Percentiles rank a stretch among this genome's conserved stretches.
Evolutionary conservation across 73 alveolate genomes (phyloP).

Genomic region (Symbiodinium natans): DNA sequence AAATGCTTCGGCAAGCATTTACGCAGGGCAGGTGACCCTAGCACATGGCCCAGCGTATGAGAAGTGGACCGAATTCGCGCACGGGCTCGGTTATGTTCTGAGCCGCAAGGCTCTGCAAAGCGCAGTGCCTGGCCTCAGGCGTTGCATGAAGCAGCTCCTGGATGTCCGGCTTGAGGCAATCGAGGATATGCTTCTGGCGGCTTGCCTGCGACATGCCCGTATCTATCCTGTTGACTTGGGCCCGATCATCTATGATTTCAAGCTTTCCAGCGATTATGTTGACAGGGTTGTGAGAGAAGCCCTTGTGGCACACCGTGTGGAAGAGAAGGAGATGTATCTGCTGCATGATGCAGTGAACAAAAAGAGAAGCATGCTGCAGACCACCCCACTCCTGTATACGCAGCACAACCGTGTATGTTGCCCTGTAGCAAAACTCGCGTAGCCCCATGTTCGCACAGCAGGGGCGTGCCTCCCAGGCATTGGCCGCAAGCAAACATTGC

Average conservation of each 20-base stretch:
- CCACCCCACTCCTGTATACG: no score
- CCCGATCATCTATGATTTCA: neutral
- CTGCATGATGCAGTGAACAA: neutral
- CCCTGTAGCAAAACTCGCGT: no score
- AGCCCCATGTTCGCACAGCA: no score
- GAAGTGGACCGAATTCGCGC: slow-evolving; percentile 67
- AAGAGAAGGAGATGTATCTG: slow-evolving; percentile 39
- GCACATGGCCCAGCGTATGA: slow-evolving; percentile 53
- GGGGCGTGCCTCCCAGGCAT: no score
- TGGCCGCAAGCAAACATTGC: no score
- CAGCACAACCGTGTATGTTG: no score
- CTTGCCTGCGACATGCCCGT: slow-evolving; percentile 12
- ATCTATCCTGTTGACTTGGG: neutral
- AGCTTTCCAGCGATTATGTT: neutral
- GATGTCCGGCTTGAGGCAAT: neutral
- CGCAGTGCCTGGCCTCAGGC: slow-evolving; percentile 55
- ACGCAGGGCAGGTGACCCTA: slow-evolving; percentile 53
- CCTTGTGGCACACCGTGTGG: slow-evolving; percentile 71
- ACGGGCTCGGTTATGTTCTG: slow-evolving; percentile 55
- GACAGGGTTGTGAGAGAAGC: slow-evolving; percentile 9
- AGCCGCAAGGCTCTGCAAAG: slow-evolving; percentile 54
- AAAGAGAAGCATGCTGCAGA: no score
- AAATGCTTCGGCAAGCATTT: slow-evolving; percentile 55
- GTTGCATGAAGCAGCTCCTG: neutral
- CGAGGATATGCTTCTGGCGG: slow-evolving; percentile 54